A percentile compares a stretch with the other conserved stretches of the same genome.
Evolutionary conservation across 208 protist species (phyloP).

Genomic region (Trypanosoma platydactyli): DNA sequence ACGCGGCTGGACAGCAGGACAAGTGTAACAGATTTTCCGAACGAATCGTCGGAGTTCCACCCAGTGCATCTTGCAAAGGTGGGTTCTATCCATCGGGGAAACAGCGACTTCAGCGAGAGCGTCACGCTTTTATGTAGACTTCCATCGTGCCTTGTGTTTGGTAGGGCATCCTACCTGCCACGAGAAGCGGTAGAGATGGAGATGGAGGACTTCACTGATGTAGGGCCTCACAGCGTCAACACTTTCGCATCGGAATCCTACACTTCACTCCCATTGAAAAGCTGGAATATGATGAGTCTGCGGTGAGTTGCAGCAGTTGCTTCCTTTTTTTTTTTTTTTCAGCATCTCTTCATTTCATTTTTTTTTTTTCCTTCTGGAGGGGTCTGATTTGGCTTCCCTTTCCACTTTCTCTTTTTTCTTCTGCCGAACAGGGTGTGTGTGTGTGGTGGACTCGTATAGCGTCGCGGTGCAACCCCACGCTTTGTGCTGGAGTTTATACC

Average conservation of each 20-base stretch:
- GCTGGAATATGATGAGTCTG: background rate
- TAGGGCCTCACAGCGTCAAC: conserved; percentile 1
- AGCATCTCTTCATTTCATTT: background rate
- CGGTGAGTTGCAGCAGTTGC: background rate
- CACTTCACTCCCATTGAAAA: background rate
- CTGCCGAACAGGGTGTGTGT: too few species aligned
- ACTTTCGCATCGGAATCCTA: conserved; percentile 1
- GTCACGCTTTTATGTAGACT: conserved; percentile 14
- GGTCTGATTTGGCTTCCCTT: background rate
- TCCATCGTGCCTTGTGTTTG: conserved; percentile 15
- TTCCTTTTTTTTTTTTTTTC: background rate
- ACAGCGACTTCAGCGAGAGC: conserved; percentile 5
- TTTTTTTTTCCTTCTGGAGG: background rate
- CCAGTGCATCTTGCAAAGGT: conserved; percentile 3
- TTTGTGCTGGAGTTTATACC: too few species aligned
- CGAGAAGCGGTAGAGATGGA: background rate
- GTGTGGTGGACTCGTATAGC: too few species aligned
- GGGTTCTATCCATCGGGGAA: conserved; percentile 3
- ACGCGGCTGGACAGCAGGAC: too few species aligned
- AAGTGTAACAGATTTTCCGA: background rate
- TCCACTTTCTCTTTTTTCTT: background rate
- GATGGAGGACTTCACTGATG: background rate
- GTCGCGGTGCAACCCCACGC: too few species aligned
- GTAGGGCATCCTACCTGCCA: conserved; percentile 10
- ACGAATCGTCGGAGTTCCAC: background rate